Evolutionary conservation across 2,329 filamentous ascomycete species (phyloP).

Genomic region (Periconia macrospinosa): DNA sequence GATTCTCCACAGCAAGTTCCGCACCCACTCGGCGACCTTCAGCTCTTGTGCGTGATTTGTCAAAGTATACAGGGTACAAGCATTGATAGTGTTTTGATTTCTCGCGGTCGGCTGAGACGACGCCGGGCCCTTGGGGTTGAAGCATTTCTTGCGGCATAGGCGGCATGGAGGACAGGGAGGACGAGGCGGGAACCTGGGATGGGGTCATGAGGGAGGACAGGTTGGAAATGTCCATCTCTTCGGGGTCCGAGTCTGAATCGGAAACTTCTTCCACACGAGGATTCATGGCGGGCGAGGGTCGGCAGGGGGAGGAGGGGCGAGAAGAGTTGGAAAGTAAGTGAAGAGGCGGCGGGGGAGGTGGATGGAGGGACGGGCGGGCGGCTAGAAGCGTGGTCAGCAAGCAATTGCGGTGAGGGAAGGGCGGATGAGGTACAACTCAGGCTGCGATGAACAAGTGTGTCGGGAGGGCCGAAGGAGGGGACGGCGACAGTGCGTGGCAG

Average conservation of each 20-base stretch:
- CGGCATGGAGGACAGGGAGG: constrained; percentile 24
- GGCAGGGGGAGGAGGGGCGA: constrained; percentile 1
- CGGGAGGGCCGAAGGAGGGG: no score
- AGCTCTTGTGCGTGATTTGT: constrained; percentile 70
- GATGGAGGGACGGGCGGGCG: not conserved
- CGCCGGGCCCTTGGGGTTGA: constrained; percentile 42
- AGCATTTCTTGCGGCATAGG: constrained; percentile 33
- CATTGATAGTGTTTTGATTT: constrained; percentile 78
- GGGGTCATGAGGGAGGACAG: constrained; percentile 62
- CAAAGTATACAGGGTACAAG: constrained; percentile 96
- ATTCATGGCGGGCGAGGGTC: constrained; percentile 47
- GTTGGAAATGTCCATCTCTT: constrained; percentile 77
- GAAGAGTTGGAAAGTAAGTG: not conserved
- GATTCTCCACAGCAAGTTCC: constrained; percentile 76
- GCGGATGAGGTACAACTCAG: no score
- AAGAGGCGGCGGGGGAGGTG: not conserved
- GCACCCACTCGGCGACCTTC: constrained; percentile 78
- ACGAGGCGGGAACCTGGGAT: constrained; percentile 34
- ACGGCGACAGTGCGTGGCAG: not conserved
- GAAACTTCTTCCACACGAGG: constrained; percentile 90
- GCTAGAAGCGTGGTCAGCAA: not conserved
- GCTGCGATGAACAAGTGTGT: no score
- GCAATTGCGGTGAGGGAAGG: no score
- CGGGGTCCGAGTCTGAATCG: constrained; percentile 72
- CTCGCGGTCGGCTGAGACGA: constrained; percentile 50